Evolutionary conservation across 345 rosid species (phyloP).

Genomic region (Fremontodendron californicum): DNA sequence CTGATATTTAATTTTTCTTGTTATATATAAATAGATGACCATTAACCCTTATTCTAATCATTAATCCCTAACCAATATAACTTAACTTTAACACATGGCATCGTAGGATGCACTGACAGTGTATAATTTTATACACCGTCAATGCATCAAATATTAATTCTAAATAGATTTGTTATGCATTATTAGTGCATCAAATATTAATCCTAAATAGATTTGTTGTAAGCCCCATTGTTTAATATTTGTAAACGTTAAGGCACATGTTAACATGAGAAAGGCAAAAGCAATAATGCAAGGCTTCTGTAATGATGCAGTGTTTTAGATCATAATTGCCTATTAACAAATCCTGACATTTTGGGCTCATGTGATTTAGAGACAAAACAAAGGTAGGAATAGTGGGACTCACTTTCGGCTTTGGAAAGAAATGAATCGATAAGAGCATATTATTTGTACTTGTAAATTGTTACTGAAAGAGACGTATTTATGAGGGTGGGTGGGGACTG

Average conservation of each 20-base stretch:
- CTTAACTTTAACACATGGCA: too few relatives aligned
- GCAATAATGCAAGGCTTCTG: too few relatives aligned
- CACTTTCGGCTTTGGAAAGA: slow-evolving; percentile 11
- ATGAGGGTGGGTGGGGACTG: too few relatives aligned
- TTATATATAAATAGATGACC: too few relatives aligned
- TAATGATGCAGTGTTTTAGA: background rate
- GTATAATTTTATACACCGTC: too few relatives aligned
- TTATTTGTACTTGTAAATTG: background rate
- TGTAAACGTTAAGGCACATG: background rate
- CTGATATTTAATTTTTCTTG: too few relatives aligned
- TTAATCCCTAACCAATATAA: too few relatives aligned
- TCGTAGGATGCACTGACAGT: too few relatives aligned
- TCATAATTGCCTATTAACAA: slow-evolving; percentile 1
- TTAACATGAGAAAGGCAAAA: background rate
- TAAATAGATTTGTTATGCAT: too few relatives aligned
- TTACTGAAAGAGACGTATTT: background rate
- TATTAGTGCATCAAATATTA: too few relatives aligned
- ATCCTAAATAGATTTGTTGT: background rate
- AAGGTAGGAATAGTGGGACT: background rate
- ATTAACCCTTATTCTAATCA: too few relatives aligned
- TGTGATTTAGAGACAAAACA: background rate
- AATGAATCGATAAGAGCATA: background rate
- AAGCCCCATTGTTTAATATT: background rate
- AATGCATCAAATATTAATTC: too few relatives aligned
- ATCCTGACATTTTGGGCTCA: background rate